Conservation (phyloP, 2,329 filamentous ascomycete species). For the Fusarium bactridioides region DNA sequence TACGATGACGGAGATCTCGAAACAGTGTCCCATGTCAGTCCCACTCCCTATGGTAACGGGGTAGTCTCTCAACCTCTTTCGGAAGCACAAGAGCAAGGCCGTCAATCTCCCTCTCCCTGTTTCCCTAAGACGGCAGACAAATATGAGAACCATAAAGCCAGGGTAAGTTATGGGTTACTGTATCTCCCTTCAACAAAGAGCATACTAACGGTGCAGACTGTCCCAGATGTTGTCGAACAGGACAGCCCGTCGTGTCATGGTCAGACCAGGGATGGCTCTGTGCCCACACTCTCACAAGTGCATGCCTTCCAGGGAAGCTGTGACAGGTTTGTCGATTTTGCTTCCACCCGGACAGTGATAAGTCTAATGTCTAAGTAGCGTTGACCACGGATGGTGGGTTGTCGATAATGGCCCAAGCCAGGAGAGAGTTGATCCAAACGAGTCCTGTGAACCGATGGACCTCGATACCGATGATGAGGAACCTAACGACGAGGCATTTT, state of each 20-base stretch:
- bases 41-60: neutral
- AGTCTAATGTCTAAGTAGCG: neutral
- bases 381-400: too few species aligned
- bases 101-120: neutral
- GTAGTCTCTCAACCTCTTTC: neutral
- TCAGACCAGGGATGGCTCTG: neutral
- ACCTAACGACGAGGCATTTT: neutral
- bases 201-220: constrained; percentile 3
- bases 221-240: neutral
- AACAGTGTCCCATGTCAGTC: too few species aligned
- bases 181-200: neutral
- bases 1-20: too few species aligned
- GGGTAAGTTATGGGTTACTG: neutral
- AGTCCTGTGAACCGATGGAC: neutral
- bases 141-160: too few species aligned
- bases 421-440: neutral
- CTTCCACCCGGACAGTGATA: neutral
- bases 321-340: neutral
- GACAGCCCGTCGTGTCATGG: neutral
- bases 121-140: neutral
- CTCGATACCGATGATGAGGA: neutral
- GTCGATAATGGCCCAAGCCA: too few species aligned
- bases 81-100: neutral
- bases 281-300: neutral
- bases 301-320: neutral